Percentiles rank a stretch among this genome's conserved stretches.
Evolutionary conservation across 179 eudicot species (phyloP).

Genomic region (Sideroxylon spinosum): DNA sequence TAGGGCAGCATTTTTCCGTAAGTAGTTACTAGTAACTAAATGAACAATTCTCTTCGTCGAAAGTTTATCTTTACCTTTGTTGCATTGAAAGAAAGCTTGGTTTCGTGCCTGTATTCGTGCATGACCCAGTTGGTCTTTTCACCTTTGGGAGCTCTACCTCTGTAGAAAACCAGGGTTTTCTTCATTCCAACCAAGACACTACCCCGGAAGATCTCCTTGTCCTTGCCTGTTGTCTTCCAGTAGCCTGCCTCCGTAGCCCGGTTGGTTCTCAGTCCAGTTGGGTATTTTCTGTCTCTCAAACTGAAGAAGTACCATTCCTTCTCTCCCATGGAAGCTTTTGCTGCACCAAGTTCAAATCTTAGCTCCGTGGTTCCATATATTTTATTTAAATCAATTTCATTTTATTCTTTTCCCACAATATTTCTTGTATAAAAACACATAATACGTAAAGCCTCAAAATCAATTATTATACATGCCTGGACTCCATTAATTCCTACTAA

Average conservation of each 20-base stretch:
- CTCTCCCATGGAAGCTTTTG: slow-evolving; percentile 87
- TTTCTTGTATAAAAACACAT: no score
- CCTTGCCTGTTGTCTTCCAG: slow-evolving; percentile 92
- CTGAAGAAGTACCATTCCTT: slow-evolving; percentile 92
- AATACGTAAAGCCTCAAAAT: background rate
- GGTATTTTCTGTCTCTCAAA: slow-evolving; percentile 73
- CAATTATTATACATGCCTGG: background rate
- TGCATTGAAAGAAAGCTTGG: slow-evolving; percentile 51
- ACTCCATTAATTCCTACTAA: background rate
- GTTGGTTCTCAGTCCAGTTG: slow-evolving; percentile 76
- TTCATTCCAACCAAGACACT: slow-evolving; percentile 72
- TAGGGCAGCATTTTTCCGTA: no score
- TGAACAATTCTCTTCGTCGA: no score
- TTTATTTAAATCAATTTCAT: background rate
- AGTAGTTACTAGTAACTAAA: no score
- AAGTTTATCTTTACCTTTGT: slow-evolving; percentile 41
- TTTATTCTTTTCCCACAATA: background rate
- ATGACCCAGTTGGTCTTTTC: slow-evolving; percentile 93
- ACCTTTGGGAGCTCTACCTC: slow-evolving; percentile 88
- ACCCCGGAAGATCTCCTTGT: slow-evolving; percentile 64
- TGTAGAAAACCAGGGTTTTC: slow-evolving; percentile 81
- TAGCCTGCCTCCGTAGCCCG: slow-evolving; percentile 86
- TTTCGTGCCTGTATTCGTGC: slow-evolving; percentile 80
- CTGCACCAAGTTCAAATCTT: slow-evolving; percentile 27
- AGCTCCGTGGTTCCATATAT: background rate